Evolutionary conservation across 805 yeast species (phyloP), one percentile per base, ranked within the genome.

Genomic region (Starmera quercuum): DNA sequence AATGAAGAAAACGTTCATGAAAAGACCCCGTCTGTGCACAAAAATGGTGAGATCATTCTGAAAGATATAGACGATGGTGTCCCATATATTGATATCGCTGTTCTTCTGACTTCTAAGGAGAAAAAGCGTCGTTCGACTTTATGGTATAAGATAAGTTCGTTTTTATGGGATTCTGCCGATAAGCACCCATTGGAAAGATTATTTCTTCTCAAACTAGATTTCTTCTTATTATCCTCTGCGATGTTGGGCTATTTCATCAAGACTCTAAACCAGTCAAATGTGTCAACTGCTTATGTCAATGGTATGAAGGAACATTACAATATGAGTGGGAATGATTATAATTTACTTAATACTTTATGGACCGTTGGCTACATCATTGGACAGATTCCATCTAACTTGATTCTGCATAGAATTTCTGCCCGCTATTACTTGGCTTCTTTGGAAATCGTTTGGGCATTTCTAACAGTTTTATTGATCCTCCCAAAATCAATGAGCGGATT

Each of bases 311-410:
- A 65, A 41, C 53, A 60, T 42, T 62, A 56, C 33, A 33, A 44
- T 12, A 59, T 66, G 62, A 41, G 49, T 25, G 55, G 49, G n/a
- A 61, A 59, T 35, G 68, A 70, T 36, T 62, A 59, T 37, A 68
- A 69, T 40, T 64, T 63, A 37, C 41, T 66, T 44, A 47, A 53
- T 7, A 58, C 72, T 1, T 38, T 59, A 23, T 68, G 64, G 63
- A 61, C 73, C 1, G 63, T 63, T 14, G 75, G 75, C 6, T 68
- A 68, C 36, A 59, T 66, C 28, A 44, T 70, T 29, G 73, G 73
- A 2, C 69, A 63, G 36, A 53, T 68, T 18, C 74, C 74, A 5
- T 59, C 70, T 1, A 61, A 60, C 24, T 44, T 52, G 33, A 45
- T 67, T 12, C 46, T 66, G 28, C 64, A 59, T 38, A 43, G 56